Conservation (phyloP, 441 rosid genomes). For the Adansonia madagascariensis region DNA sequence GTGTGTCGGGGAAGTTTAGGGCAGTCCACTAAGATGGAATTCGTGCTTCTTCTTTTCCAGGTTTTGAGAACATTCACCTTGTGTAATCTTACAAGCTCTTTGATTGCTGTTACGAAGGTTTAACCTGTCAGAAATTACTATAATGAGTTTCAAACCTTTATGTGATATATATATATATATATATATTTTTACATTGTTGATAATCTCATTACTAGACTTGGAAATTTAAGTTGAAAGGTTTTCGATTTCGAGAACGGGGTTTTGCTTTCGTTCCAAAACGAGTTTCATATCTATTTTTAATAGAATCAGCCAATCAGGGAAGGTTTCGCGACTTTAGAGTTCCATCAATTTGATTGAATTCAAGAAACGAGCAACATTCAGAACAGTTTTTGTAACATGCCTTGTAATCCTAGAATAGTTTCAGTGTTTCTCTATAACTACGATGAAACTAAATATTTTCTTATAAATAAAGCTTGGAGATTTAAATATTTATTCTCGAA, state of each 20-base stretch:
- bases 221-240: conserved; percentile 24
- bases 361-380: conserved; percentile 18
- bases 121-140: conserved; percentile 52
- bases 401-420: background rate
- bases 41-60: conserved; percentile 41
- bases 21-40: conserved; percentile 44
- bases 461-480: no score
- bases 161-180: conserved; percentile 22
- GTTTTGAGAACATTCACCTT: conserved; percentile 43
- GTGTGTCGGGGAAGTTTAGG: conserved; percentile 23
- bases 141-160: conserved; percentile 46
- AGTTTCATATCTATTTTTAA: background rate
- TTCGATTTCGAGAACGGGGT: background rate
- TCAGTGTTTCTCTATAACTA: background rate
- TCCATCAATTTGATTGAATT: conserved; percentile 21
- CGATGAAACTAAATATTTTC: background rate
- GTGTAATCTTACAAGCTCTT: conserved; percentile 49
- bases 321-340: conserved; percentile 25
- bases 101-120: conserved; percentile 46
- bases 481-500: background rate
- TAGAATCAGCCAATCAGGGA: background rate
- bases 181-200: background rate
- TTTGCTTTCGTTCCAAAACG: background rate
- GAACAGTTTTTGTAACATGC: conserved; percentile 16
- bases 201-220: background rate